Percentiles rank a stretch among this genome's conserved stretches.
Conservation (phyloP, 495 filamentous ascomycete species). For the Neurospora sp. region DNA sequence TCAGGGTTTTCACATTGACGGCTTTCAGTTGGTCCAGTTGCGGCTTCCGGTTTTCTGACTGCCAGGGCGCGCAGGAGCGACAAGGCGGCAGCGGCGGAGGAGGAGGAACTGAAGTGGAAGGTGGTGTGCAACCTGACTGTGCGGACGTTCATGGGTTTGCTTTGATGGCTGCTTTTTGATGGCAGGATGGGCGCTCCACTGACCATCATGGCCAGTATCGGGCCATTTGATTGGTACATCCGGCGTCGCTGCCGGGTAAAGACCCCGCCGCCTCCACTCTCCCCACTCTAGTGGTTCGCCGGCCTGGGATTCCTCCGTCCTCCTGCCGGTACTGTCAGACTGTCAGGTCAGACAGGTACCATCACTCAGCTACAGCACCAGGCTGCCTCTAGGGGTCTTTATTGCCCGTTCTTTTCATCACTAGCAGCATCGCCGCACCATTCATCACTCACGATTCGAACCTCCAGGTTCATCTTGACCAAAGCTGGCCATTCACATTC, state of each 20-base stretch:
- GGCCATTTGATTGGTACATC: not conserved
- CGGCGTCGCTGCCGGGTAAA: not conserved
- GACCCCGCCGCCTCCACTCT: not conserved
- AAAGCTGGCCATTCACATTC: not conserved
- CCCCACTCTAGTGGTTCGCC: not conserved
- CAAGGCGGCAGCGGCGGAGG: not conserved
- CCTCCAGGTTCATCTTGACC: not conserved
- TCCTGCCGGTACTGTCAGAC: not conserved
- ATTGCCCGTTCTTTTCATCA: not conserved
- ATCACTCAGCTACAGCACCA: not conserved
- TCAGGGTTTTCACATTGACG: not conserved
- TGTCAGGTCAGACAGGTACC: not conserved
- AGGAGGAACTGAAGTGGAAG: not conserved
- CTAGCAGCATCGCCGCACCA: not conserved
- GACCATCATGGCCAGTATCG: not conserved
- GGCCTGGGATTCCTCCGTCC: not conserved
- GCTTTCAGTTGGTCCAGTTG: not conserved
- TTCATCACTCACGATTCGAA: not conserved
- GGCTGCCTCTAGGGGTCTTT: not conserved
- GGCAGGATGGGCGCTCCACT: not conserved
- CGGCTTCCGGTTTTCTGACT: not conserved
- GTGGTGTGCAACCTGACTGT: not conserved
- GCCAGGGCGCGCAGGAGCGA: not conserved
- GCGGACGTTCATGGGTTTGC: not conserved
- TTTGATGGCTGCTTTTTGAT: not conserved